phyloP scores from a whole-genome alignment of 768 basidiomycete genomes.

The Calocera viscosa region DNA sequence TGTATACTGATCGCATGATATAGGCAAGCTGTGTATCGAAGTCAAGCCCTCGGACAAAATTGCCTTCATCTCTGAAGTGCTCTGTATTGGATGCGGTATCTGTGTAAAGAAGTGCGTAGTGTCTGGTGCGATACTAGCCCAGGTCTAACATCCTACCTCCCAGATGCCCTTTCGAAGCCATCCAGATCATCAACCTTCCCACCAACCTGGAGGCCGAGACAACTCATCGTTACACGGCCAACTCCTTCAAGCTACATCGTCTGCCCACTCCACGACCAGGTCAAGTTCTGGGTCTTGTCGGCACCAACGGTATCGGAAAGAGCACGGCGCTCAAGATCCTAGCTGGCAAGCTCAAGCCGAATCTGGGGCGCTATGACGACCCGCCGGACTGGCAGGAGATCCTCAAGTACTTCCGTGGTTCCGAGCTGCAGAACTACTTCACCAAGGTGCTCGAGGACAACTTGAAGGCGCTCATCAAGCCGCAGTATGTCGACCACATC shows the following conservation, averaged over 20 bases:
- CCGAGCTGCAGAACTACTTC: constrained; percentile 98
- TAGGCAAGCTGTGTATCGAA: constrained; percentile 96
- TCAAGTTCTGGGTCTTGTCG: constrained; percentile 96
- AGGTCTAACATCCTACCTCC: neutral
- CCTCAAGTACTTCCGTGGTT: constrained; percentile 94
- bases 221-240: constrained; percentile 95
- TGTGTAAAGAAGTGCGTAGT: constrained; percentile 89
- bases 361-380: constrained; percentile 93
- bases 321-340: constrained; percentile 94
- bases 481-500: constrained; percentile 99
- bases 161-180: constrained; percentile 98
- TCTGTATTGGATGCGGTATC: constrained; percentile 99
- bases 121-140: too few relatives aligned
- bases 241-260: constrained; percentile 97
- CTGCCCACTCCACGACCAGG: constrained; percentile 94
- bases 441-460: constrained; percentile 98
- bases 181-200: constrained; percentile 95
- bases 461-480: constrained; percentile 96
- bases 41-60: constrained; percentile 94
- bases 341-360: constrained; percentile 94
- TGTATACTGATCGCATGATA: neutral
- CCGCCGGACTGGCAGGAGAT: constrained; percentile 99
- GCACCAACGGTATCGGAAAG: constrained; percentile 99
- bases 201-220: constrained; percentile 93
- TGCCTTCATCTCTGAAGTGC: constrained; percentile 95